Conservation (phyloP, 768 basidiomycete genomes). For the Rhodotorula taiwanensis region DNA sequence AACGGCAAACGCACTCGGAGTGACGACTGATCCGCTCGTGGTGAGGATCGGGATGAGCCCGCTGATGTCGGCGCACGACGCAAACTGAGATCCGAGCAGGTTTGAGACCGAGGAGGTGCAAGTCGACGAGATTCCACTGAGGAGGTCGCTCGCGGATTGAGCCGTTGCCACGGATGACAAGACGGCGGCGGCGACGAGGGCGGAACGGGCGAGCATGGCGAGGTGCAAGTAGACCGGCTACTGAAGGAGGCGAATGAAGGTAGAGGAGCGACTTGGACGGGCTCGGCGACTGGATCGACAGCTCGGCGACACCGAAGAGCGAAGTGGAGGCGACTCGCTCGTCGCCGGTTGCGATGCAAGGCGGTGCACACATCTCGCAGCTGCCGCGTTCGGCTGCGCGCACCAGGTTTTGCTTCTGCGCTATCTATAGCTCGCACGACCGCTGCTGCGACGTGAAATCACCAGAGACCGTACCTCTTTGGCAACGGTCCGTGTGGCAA, state of each 20-base stretch:
- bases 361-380: no score
- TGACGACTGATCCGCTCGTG: background rate
- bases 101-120: slow-evolving; percentile 6
- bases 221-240: background rate
- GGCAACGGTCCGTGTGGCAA: background rate
- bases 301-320: background rate
- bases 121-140: background rate
- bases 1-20: background rate
- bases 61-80: slow-evolving; percentile 6
- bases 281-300: no score
- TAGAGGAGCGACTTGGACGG: no score
- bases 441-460: no score
- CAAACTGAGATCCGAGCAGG: slow-evolving; percentile 8
- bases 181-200: background rate
- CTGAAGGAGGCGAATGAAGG: background rate
- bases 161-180: background rate
- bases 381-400: no score
- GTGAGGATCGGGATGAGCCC: slow-evolving; percentile 7
- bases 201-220: background rate
- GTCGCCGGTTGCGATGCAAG: no score
- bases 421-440: no score
- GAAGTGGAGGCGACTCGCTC: no score
- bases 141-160: background rate
- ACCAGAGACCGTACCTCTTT: no score
- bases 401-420: no score